A percentile compares a stretch with the other conserved stretches of the same genome.
Conservation (phyloP, 331 rosid species). For the Malus hybrid region DNA sequence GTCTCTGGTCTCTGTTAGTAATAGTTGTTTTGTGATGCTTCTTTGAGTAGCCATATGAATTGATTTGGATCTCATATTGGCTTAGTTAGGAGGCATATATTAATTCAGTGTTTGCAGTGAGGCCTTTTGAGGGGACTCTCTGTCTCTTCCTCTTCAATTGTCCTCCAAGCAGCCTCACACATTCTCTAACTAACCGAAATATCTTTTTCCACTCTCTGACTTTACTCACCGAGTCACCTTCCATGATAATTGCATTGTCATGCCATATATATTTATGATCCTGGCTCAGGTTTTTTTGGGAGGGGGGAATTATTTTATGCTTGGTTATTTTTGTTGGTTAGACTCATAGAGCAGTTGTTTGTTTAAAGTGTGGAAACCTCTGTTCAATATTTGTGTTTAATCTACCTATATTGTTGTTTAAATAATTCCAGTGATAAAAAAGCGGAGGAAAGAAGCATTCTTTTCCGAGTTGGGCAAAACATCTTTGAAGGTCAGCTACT, state of each 20-base stretch:
- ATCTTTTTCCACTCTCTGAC: no score
- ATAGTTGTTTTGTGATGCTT: neutral
- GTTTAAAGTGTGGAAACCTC: no score
- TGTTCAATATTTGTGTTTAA: neutral
- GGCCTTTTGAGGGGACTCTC: neutral
- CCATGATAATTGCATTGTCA: no score
- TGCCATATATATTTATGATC: no score
- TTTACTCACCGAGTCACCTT: no score
- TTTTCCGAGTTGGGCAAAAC: conserved; percentile 76
- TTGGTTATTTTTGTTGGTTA: no score
- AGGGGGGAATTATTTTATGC: no score
- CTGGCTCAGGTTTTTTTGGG: no score
- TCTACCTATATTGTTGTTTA: neutral
- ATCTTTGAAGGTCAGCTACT: conserved; percentile 35
- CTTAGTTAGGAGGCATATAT: neutral
- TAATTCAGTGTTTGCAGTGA: neutral
- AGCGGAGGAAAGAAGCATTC: conserved; percentile 81
- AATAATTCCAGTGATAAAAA: conserved; percentile 53
- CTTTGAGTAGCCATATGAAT: neutral
- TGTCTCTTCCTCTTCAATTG: neutral
- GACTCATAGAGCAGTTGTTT: no score
- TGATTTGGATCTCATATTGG: neutral
- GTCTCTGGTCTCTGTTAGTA: no score
- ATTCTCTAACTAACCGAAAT: neutral
- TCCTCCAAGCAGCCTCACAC: neutral